Evolutionary conservation across 2,329 filamentous ascomycete genomes (phyloP).

Genomic region (Ascochyta viciae-villosae): DNA sequence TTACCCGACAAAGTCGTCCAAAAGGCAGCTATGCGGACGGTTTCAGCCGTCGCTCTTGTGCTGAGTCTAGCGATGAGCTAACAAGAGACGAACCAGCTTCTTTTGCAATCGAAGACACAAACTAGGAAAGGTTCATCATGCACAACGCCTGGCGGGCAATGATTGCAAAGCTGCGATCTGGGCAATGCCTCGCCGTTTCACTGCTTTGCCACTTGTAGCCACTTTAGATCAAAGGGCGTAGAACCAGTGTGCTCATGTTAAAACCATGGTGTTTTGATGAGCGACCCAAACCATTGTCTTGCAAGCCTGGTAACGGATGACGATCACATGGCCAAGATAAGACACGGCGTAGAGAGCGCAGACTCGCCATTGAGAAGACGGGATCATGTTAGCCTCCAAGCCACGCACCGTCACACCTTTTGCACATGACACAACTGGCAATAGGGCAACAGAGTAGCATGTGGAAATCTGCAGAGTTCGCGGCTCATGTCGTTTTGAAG

Average conservation of each 20-base stretch:
- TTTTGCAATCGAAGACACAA: neutral
- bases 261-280: neutral
- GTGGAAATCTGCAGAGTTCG: neutral
- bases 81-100: neutral
- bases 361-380: neutral
- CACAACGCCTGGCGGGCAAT: neutral
- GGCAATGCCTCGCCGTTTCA: conserved; percentile 11
- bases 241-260: neutral
- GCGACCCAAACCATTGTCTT: neutral
- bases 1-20: neutral
- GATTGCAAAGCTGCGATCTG: neutral
- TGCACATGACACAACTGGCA: neutral
- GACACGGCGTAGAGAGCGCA: neutral
- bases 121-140: neutral
- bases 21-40: neutral
- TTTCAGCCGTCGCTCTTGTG: neutral
- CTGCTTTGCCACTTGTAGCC: neutral
- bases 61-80: conserved; percentile 2
- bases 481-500: neutral
- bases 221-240: neutral
- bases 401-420: neutral
- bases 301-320: neutral
- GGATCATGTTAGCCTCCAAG: neutral
- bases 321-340: neutral
- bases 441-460: neutral